A percentile compares a stretch with the other conserved stretches of the same genome.
These are phyloP conservation scores for Prillingera fragicola DNA, from an alignment of 1,284 basidiomycete species.

Conservation along the genomic window DNA sequence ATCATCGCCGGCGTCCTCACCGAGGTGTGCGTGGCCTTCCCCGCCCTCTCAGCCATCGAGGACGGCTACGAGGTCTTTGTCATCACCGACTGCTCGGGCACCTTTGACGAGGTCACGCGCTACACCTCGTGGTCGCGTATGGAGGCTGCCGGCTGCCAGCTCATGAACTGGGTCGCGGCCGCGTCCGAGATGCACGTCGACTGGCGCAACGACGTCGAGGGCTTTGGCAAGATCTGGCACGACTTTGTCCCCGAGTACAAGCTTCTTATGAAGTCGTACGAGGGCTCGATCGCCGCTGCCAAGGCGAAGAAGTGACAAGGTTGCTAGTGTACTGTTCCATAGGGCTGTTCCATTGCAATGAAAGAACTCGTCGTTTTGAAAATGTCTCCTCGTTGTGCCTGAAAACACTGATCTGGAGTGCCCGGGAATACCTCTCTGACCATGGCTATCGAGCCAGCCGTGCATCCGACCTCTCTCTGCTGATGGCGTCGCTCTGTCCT, in stretches of 20 bases:
- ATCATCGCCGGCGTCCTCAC: constrained; percentile 13
- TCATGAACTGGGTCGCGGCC: constrained; percentile 7
- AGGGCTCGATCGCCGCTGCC: too few species aligned
- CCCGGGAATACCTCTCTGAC: too few species aligned
- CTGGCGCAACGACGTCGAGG: constrained; percentile 12
- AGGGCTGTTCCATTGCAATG: too few species aligned
- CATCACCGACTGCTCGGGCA: constrained; percentile 12
- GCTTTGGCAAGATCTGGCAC: constrained; percentile 2
- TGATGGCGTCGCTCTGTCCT: too few species aligned
- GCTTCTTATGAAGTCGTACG: background rate
- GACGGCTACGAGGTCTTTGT: constrained; percentile 14
- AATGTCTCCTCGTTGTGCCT: too few species aligned
- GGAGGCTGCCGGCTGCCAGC: constrained; percentile 8
- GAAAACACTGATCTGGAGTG: too few species aligned
- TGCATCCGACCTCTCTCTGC: too few species aligned
- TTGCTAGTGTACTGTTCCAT: too few species aligned
- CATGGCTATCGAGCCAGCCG: too few species aligned
- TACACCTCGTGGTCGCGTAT: constrained; percentile 11
- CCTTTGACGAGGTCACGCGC: constrained; percentile 9
- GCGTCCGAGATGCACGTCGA: constrained; percentile 9
- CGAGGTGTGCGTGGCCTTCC: constrained; percentile 14
- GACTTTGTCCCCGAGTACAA: constrained; percentile 12
- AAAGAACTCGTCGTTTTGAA: too few species aligned
- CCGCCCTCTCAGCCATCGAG: constrained; percentile 4
- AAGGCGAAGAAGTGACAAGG: too few species aligned